Conservation (phyloP, 1,284 basidiomycete species). For the Ganoderma lucidum region DNA sequence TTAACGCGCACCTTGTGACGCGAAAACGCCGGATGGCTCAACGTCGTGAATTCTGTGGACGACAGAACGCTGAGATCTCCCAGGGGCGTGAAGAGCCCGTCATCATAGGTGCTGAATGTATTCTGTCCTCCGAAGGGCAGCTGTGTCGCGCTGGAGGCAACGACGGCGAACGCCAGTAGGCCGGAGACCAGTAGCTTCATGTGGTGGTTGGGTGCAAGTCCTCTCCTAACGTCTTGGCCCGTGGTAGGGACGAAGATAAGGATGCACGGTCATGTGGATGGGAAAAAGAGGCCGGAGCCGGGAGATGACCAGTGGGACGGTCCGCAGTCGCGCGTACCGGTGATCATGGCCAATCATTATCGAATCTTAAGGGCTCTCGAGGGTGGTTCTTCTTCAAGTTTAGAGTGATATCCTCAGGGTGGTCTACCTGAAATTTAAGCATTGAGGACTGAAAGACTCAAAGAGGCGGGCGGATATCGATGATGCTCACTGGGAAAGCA, state of each 20-base stretch:
- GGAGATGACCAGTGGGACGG: conserved; percentile 8
- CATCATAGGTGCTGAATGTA: conserved; percentile 18
- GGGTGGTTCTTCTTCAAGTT: no score
- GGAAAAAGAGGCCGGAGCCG: background rate
- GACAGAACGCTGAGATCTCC: conserved; percentile 52
- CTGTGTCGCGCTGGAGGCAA: background rate
- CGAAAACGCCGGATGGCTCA: conserved; percentile 62
- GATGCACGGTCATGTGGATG: background rate
- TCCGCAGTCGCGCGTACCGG: background rate
- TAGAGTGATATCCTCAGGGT: no score
- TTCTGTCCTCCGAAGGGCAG: conserved; percentile 22
- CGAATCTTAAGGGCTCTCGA: no score
- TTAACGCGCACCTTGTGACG: conserved; percentile 57
- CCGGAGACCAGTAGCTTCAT: background rate
- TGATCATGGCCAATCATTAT: background rate
- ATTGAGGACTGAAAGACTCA: no score
- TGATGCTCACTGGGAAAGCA: no score
- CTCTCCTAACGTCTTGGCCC: background rate
- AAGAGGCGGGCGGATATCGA: no score
- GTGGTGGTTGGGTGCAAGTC: background rate
- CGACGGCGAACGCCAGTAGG: background rate
- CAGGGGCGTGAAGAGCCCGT: conserved; percentile 48
- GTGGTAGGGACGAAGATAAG: background rate
- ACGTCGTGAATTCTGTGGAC: conserved; percentile 48
- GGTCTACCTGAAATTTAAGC: no score